Percentiles rank a stretch among this genome's conserved stretches.
Conservation (phyloP, 441 rosid species). For the Gossypium trilobum region DNA sequence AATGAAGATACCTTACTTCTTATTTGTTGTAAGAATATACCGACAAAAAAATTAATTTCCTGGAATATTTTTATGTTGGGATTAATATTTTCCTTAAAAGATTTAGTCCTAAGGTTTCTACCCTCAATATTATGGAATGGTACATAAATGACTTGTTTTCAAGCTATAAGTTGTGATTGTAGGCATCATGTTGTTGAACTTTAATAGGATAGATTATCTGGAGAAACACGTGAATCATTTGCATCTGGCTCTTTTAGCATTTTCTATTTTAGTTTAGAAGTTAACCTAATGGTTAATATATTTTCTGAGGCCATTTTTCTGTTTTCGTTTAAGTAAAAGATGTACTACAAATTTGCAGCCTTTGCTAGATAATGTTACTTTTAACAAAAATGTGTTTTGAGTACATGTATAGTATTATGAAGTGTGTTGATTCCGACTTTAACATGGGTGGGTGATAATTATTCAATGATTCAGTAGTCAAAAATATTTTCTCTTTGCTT, state of each 20-base stretch:
- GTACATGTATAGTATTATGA: neutral
- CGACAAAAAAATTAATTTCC: neutral
- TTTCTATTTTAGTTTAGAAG: constrained; percentile 1
- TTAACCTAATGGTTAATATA: neutral
- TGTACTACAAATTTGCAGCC: neutral
- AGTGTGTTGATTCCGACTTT: neutral
- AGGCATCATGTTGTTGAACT: neutral
- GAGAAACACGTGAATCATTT: neutral
- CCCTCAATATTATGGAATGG: neutral
- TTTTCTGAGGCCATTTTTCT: neutral
- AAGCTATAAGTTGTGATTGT: neutral
- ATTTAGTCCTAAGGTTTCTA: neutral
- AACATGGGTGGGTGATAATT: neutral
- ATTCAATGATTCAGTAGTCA: neutral
- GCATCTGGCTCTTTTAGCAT: neutral
- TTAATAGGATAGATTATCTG: neutral
- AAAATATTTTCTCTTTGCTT: neutral
- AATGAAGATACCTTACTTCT: neutral
- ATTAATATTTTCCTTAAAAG: neutral
- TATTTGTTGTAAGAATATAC: neutral
- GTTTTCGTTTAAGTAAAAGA: neutral
- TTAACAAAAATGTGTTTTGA: neutral
- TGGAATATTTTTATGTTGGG: neutral
- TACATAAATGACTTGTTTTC: neutral
- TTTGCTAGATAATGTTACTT: neutral